These are phyloP conservation scores for Aspergillus eucalypticola DNA, from an alignment of 2,329 filamentous ascomycete genomes.

Conservation along the genomic window DNA sequence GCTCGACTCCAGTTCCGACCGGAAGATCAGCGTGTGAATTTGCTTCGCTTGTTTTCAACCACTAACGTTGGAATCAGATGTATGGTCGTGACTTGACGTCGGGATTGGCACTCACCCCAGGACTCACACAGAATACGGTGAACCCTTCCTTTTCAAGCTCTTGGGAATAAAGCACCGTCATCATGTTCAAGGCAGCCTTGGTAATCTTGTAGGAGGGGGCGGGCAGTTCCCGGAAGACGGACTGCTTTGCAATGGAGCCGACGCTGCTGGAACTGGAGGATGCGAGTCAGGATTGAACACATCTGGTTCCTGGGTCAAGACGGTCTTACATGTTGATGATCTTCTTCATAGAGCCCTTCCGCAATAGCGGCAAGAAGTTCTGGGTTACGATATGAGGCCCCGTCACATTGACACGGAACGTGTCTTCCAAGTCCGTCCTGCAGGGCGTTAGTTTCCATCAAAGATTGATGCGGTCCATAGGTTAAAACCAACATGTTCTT, in stretches of 20 bases:
- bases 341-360: slow-evolving; percentile 44
- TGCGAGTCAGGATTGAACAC: neutral
- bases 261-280: slow-evolving; percentile 42
- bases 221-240: slow-evolving; percentile 23
- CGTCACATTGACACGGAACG: slow-evolving; percentile 47
- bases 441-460: neutral
- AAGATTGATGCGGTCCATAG: neutral
- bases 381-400: slow-evolving; percentile 43
- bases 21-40: slow-evolving; percentile 44
- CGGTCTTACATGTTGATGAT: slow-evolving; percentile 48
- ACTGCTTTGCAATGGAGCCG: slow-evolving; percentile 42
- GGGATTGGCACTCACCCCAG: slow-evolving; percentile 43
- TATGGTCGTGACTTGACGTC: neutral
- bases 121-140: slow-evolving; percentile 44
- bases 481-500: slow-evolving; percentile 26
- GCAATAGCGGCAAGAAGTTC: slow-evolving; percentile 42
- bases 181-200: slow-evolving; percentile 52
- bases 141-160: slow-evolving; percentile 43
- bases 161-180: slow-evolving; percentile 40
- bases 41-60: slow-evolving; percentile 50
- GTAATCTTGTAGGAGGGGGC: slow-evolving; percentile 47
- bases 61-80: slow-evolving; percentile 32
- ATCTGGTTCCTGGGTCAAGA: neutral
- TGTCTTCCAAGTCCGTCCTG: slow-evolving; percentile 41
- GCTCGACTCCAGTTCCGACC: slow-evolving; percentile 41